Evolutionary conservation across 148 eudicot species (phyloP).

Genomic region (Nepenthes gracilis): DNA sequence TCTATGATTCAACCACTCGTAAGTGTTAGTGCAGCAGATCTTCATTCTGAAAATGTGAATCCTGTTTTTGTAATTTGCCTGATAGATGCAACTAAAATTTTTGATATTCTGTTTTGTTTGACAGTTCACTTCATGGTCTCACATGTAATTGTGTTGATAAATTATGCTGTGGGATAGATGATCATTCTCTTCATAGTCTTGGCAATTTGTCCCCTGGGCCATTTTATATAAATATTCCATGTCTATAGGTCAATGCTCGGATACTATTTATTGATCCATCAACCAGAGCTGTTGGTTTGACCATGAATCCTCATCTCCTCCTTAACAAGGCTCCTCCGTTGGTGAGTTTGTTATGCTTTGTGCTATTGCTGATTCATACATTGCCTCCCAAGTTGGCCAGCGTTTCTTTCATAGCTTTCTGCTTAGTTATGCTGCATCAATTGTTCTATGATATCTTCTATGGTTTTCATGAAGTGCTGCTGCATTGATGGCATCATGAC

Average conservation of each 20-base stretch:
- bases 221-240: too few relatives aligned
- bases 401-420: background rate
- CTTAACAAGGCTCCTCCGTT: conserved; percentile 70
- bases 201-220: background rate
- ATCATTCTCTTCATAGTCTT: background rate
- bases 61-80: too few relatives aligned
- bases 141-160: too few relatives aligned
- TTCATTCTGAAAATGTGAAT: too few relatives aligned
- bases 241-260: conserved; percentile 71
- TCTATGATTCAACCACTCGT: too few relatives aligned
- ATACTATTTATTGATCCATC: conserved; percentile 88
- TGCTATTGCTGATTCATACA: background rate
- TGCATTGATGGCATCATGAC: too few relatives aligned
- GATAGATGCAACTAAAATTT: background rate
- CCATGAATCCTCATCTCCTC: conserved; percentile 83
- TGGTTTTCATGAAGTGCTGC: too few relatives aligned
- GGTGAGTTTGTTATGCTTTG: conserved; percentile 38
- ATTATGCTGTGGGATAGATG: too few relatives aligned
- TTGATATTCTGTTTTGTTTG: background rate
- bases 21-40: too few relatives aligned
- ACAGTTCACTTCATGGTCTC: too few relatives aligned
- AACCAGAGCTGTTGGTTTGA: conserved; percentile 88
- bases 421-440: background rate
- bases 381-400: background rate
- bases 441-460: too few relatives aligned